Evolutionary conservation across 768 basidiomycete genomes (phyloP).

Genomic region (Pleurotus sapidus): DNA sequence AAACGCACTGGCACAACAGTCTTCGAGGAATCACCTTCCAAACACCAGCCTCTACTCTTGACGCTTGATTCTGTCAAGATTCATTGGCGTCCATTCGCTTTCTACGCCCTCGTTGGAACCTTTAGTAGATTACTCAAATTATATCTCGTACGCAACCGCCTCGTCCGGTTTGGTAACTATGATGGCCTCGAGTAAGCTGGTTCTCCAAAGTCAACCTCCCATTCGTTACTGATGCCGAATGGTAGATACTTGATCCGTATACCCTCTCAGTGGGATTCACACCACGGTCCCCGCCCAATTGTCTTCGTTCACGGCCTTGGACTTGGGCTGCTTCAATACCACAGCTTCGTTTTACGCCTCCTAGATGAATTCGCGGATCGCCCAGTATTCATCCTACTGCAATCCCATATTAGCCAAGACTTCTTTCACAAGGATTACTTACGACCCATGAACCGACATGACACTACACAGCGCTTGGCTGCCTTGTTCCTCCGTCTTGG

Average conservation of each 20-base stretch:
- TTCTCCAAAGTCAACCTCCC: not conserved
- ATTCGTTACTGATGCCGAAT: not conserved
- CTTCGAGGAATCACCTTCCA: conserved; percentile 55
- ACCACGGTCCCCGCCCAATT: conserved; percentile 60
- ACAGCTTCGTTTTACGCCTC: conserved; percentile 56
- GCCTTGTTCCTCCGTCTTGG: conserved; percentile 57
- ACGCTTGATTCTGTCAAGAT: conserved; percentile 79
- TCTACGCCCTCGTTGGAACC: conserved; percentile 51
- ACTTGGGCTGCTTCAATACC: conserved; percentile 74
- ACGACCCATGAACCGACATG: conserved; percentile 60
- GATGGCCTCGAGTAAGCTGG: conserved; percentile 67
- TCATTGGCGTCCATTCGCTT: conserved; percentile 62
- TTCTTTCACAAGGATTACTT: conserved; percentile 78
- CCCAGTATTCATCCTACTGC: conserved; percentile 72
- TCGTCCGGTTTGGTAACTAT: conserved; percentile 42
- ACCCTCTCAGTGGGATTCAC: conserved; percentile 63
- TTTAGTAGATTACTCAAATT: conserved; percentile 47
- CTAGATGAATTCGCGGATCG: conserved; percentile 55
- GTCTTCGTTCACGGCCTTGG: conserved; percentile 91
- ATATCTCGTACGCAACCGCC: conserved; percentile 39
- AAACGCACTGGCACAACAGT: conserved; percentile 67
- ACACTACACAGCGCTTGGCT: conserved; percentile 56
- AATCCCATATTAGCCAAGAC: conserved; percentile 85
- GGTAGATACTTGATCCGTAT: conserved; percentile 71
- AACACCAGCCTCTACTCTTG: conserved; percentile 56